These are phyloP conservation scores for Gillenia trifoliata DNA, from an alignment of 306 rosid species.

Conservation along the genomic window DNA sequence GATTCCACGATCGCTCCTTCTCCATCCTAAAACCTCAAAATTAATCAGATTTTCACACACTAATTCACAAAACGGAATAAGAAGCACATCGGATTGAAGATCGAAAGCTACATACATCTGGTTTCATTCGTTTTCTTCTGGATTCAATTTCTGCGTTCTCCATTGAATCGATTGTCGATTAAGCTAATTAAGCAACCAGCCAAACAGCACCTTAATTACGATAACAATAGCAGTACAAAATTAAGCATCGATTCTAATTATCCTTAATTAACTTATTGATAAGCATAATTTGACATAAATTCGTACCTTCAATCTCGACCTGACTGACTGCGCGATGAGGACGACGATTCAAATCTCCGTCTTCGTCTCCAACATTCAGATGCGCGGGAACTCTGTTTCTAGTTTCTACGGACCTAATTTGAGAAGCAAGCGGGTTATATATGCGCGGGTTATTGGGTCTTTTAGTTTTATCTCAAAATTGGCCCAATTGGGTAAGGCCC, in stretches of 20 bases:
- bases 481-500: not conserved
- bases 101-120: not conserved
- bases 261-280: not conserved
- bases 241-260: not conserved
- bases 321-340: not conserved
- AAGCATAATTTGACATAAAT: not conserved
- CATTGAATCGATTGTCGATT: conserved; percentile 4
- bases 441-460: not conserved
- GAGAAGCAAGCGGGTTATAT: not conserved
- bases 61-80: not conserved
- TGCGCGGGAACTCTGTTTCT: not conserved
- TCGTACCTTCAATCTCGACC: not conserved
- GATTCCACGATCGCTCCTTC: conserved; percentile 41
- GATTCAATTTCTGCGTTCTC: not conserved
- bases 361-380: not conserved
- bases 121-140: not conserved
- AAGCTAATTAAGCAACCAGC: not conserved
- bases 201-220: not conserved
- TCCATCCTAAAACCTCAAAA: conserved; percentile 12
- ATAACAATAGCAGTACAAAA: not conserved
- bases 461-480: not conserved
- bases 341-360: not conserved
- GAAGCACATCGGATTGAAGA: not conserved
- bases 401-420: not conserved
- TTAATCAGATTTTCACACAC: not conserved